A percentile compares a stretch with the other conserved stretches of the same genome.
Conservation (phyloP, 495 filamentous ascomycete species). For the Immersiella caudata region DNA sequence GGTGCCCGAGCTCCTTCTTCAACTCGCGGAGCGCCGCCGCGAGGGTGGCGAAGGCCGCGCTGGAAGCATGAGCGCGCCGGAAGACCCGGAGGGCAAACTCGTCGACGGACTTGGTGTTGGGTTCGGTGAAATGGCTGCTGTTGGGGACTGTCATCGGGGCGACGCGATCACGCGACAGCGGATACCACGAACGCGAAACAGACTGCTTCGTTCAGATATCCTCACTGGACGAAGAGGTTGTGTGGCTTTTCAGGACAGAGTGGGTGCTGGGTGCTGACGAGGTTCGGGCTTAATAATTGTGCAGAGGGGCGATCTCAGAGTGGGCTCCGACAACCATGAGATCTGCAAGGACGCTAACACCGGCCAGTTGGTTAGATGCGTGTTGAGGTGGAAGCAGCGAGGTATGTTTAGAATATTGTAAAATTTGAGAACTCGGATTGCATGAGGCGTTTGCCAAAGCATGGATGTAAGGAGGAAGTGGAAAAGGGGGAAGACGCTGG, state of each 20-base stretch:
- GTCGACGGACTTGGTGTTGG: conserved; percentile 47
- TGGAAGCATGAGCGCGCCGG: conserved; percentile 43
- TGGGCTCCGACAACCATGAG: neutral
- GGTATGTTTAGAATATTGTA: neutral
- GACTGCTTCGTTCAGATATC: neutral
- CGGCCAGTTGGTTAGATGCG: neutral
- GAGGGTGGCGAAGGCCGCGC: conserved; percentile 41
- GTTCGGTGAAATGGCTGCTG: conserved; percentile 22
- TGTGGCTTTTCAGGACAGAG: neutral
- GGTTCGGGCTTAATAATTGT: neutral
- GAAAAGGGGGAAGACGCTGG: conserved; percentile 2
- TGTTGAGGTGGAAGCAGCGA: neutral
- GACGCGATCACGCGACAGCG: neutral
- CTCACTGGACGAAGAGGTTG: neutral
- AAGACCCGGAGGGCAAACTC: conserved; percentile 45
- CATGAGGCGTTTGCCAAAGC: neutral
- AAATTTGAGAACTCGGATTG: neutral
- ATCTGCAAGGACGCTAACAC: conserved; percentile 2
- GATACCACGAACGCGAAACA: neutral
- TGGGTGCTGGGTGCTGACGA: neutral
- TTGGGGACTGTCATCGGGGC: conserved; percentile 30
- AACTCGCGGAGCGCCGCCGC: conserved; percentile 46
- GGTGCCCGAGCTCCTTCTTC: conserved; percentile 50
- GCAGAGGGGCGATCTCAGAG: neutral
- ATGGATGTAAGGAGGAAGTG: neutral